A percentile compares a stretch with the other conserved stretches of the same genome.
phyloP scores from a whole-genome alignment of 768 basidiomycete species.

The Termitomyces sp. region DNA sequence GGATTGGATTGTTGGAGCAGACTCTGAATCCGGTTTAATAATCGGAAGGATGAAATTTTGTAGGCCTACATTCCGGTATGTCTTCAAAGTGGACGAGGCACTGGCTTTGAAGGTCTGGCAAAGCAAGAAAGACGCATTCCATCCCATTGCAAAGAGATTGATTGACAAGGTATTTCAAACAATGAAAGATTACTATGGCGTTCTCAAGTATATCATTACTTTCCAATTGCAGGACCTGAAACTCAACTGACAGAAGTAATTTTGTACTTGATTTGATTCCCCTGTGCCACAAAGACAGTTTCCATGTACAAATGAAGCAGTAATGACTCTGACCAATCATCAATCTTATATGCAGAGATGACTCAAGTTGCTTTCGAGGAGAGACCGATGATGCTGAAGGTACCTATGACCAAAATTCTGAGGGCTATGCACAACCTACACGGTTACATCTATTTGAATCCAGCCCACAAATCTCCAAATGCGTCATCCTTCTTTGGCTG shows the following conservation, averaged over 20 bases:
- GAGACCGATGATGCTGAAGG: neutral
- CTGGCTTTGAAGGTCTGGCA: slow-evolving; percentile 51
- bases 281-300: neutral
- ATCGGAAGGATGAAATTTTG: slow-evolving; percentile 88
- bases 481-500: slow-evolving; percentile 65
- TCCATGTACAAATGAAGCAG: neutral
- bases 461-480: slow-evolving; percentile 82
- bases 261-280: neutral
- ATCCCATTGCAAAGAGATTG: slow-evolving; percentile 70
- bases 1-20: slow-evolving; percentile 65
- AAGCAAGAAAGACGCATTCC: slow-evolving; percentile 49
- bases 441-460: slow-evolving; percentile 51
- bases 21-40: slow-evolving; percentile 48
- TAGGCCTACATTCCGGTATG: slow-evolving; percentile 56
- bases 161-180: slow-evolving; percentile 60
- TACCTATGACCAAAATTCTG: neutral
- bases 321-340: neutral
- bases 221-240: neutral
- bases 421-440: neutral
- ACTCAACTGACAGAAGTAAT: neutral
- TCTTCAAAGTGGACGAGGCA: slow-evolving; percentile 43
- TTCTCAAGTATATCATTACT: neutral
- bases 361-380: neutral
- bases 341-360: neutral
- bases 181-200: neutral